phyloP scores from a whole-genome alignment of 2,329 filamentous ascomycete species.

The Colletotrichum sp. region DNA sequence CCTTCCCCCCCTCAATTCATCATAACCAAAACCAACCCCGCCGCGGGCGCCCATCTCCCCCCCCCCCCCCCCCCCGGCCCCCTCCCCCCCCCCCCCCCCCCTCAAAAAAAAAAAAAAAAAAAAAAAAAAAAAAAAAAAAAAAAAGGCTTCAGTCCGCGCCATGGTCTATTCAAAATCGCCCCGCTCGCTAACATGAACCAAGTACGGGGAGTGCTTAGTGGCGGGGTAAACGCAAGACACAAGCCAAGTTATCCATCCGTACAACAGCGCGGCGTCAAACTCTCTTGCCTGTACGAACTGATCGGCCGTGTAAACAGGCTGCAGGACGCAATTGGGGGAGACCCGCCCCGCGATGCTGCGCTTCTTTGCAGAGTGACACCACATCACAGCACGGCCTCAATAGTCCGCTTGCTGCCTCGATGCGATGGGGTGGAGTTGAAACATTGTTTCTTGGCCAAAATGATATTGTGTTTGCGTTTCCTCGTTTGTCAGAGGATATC shows the following conservation, averaged over 20 bases:
- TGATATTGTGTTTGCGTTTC: neutral
- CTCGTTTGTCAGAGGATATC: neutral
- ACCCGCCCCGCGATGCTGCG: neutral
- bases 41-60: no score
- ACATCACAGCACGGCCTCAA: neutral
- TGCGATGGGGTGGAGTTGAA: neutral
- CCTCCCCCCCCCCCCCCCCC: no score
- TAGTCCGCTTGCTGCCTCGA: neutral
- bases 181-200: neutral
- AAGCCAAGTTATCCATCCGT: neutral
- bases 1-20: no score
- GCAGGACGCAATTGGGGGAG: neutral
- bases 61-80: no score
- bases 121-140: no score
- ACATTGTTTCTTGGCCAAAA: neutral
- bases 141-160: neutral
- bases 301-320: neutral
- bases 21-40: no score
- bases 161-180: neutral
- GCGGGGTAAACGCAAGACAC: neutral
- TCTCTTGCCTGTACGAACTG: neutral
- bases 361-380: neutral
- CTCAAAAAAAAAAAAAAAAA: no score
- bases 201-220: neutral
- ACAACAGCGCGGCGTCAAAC: neutral